Evolutionary conservation across 2,329 filamentous ascomycete genomes (phyloP).

Genomic region (Colletotrichum lentis): DNA sequence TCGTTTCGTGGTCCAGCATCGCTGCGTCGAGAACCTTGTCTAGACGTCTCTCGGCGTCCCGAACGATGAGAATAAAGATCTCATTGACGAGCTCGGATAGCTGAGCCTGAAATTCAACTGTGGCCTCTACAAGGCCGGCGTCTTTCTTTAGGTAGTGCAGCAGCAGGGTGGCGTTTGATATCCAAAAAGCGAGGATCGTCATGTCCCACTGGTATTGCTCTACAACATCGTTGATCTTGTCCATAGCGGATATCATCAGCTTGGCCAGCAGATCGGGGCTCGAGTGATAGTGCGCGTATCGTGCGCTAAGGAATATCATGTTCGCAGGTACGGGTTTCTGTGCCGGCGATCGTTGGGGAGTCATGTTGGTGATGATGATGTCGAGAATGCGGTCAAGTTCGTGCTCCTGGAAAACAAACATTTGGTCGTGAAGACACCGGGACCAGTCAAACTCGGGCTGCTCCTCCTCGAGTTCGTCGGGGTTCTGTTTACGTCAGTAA

Average conservation of each 20-base stretch:
- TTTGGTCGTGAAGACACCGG: conserved; percentile 93
- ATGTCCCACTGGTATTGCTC: conserved; percentile 98
- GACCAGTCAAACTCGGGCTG: conserved; percentile 96
- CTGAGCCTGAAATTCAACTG: conserved; percentile 82
- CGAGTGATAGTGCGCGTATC: conserved; percentile 96
- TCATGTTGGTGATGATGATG: conserved; percentile 98
- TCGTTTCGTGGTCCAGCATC: conserved; percentile 98
- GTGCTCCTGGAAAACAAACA: conserved; percentile 98
- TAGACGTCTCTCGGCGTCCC: conserved; percentile 93
- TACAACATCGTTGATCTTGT: conserved; percentile 97
- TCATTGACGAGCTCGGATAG: conserved; percentile 96
- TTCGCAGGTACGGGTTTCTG: conserved; percentile 98
- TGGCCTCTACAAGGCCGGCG: conserved; percentile 37
- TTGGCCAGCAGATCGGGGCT: conserved; percentile 83
- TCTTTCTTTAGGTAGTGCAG: conserved; percentile 93
- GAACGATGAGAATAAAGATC: conserved; percentile 96
- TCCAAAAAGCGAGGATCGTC: conserved; percentile 99
- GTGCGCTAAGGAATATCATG: conserved; percentile 92
- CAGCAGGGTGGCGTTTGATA: conserved; percentile 94
- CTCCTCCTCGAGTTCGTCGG: conserved; percentile 85
- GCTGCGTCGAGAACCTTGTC: conserved; percentile 93
- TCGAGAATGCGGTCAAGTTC: conserved; percentile 92
- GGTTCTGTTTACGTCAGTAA: conserved; percentile 23
- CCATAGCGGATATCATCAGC: conserved; percentile 85
- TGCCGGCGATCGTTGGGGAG: conserved; percentile 90